Conservation (phyloP, 768 basidiomycete genomes). For the Lentinula sp. region DNA sequence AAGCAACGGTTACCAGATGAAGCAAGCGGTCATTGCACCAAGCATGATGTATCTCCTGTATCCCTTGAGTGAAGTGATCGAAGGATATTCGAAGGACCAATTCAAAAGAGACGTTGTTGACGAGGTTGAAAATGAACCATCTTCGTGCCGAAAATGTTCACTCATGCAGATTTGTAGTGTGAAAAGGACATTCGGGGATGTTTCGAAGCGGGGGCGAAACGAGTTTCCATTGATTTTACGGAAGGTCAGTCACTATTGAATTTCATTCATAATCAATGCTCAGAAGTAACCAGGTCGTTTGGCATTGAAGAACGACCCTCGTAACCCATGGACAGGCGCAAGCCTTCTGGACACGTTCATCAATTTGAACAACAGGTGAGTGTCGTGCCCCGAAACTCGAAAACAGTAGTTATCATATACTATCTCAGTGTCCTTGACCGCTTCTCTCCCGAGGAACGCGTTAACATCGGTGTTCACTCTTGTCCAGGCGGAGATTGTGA, state of each 20-base stretch:
- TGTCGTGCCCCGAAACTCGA: not conserved
- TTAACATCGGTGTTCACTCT: constrained; percentile 4
- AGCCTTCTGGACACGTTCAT: constrained; percentile 1
- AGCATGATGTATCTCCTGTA: constrained; percentile 6
- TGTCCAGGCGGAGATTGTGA: constrained; percentile 6
- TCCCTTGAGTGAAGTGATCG: not conserved
- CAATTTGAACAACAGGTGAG: constrained; percentile 2
- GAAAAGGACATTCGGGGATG: constrained; percentile 5
- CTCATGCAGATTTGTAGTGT: too few species aligned
- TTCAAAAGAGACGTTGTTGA: not conserved
- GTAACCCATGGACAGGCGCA: constrained; percentile 4
- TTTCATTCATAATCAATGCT: not conserved
- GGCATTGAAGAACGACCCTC: constrained; percentile 2
- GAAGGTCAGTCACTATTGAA: not conserved
- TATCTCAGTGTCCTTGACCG: not conserved
- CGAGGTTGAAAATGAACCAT: not conserved
- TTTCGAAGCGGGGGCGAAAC: constrained; percentile 2
- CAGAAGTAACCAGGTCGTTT: not conserved
- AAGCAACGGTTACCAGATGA: not conserved
- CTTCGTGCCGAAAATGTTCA: not conserved
- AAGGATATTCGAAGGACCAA: not conserved
- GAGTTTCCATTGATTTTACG: constrained; percentile 6
- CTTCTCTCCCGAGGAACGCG: constrained; percentile 1
- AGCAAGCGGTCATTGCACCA: constrained; percentile 3
- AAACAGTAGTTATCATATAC: not conserved